These are phyloP conservation scores for Dissoconium aciculare DNA, from an alignment of 2,329 filamentous ascomycete species.

Conservation along the genomic window DNA sequence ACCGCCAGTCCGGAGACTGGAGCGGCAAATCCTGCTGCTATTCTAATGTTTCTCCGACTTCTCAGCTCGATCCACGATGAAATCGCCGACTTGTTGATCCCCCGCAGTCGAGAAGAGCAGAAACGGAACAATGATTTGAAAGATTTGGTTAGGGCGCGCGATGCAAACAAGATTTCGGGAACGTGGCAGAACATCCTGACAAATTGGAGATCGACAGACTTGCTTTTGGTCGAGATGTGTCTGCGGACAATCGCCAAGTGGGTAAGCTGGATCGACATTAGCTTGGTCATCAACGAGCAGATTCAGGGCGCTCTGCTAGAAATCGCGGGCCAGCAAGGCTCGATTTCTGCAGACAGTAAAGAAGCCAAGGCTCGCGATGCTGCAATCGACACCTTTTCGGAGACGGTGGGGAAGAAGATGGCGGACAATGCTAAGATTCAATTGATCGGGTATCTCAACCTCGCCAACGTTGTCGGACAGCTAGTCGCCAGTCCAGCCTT, in stretches of 20 bases:
- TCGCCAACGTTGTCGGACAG: conserved; percentile 71
- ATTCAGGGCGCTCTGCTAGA: conserved; percentile 78
- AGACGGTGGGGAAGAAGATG: conserved; percentile 98
- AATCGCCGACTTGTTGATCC: conserved; percentile 82
- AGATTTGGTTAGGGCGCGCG: conserved; percentile 70
- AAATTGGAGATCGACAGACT: conserved; percentile 52
- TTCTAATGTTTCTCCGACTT: conserved; percentile 77
- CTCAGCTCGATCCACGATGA: conserved; percentile 88
- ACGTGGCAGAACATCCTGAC: conserved; percentile 86
- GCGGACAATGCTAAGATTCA: conserved; percentile 82
- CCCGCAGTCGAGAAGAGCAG: conserved; percentile 60
- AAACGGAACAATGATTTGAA: conserved; percentile 83
- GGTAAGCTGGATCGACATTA: conserved; percentile 98
- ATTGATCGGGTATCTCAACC: conserved; percentile 79
- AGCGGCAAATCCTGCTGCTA: conserved; percentile 56
- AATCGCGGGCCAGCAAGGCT: conserved; percentile 60
- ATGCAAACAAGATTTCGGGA: conserved; percentile 73
- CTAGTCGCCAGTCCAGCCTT: conserved; percentile 72
- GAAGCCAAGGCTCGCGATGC: conserved; percentile 70
- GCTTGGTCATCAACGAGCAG: conserved; percentile 74
- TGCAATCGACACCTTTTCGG: conserved; percentile 85
- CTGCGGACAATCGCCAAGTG: conserved; percentile 87
- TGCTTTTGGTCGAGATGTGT: conserved; percentile 71
- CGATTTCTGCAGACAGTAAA: conserved; percentile 39
- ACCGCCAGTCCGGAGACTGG: conserved; percentile 40